Conservation (phyloP, 2,329 filamentous ascomycete species). For the Tolypocladium ovalisporum region DNA sequence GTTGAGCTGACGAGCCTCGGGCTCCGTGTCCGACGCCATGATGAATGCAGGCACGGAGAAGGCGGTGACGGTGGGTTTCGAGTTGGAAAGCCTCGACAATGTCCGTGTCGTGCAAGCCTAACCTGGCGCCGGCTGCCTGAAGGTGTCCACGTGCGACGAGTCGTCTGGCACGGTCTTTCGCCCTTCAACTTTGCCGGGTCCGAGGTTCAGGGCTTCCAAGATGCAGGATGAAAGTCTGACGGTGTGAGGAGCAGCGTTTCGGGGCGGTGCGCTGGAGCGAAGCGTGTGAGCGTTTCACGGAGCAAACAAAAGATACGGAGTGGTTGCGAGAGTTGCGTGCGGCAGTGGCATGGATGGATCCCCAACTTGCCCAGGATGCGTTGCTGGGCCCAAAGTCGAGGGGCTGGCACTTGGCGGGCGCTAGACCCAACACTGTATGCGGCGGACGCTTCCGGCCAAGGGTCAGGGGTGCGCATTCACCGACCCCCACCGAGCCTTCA, state of each 20-base stretch:
- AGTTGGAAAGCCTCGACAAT: neutral
- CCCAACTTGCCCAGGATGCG: too few species aligned
- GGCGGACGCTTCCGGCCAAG: neutral
- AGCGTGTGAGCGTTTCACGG: neutral
- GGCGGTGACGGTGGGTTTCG: neutral
- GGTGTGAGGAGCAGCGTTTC: neutral
- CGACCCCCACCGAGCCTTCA: neutral
- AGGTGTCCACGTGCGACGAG: neutral
- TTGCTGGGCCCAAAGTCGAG: conserved; percentile 1
- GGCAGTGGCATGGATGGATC: too few species aligned
- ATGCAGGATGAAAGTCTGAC: too few species aligned
- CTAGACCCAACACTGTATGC: conserved; percentile 1
- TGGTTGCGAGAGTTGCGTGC: neutral
- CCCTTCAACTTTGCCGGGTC: too few species aligned
- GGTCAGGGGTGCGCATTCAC: neutral
- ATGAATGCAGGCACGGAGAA: conserved; percentile 3
- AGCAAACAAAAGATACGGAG: neutral
- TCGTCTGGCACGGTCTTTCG: neutral
- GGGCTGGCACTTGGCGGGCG: neutral
- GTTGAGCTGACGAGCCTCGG: conserved; percentile 20
- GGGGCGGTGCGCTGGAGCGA: neutral
- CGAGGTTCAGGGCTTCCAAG: too few species aligned
- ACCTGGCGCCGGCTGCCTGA: neutral
- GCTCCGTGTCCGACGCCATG: conserved; percentile 26
- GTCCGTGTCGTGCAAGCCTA: neutral